Base-by-base conservation (phyloP, 2,329 filamentous ascomycete species). In the Magnaporthales sp. region DNA sequence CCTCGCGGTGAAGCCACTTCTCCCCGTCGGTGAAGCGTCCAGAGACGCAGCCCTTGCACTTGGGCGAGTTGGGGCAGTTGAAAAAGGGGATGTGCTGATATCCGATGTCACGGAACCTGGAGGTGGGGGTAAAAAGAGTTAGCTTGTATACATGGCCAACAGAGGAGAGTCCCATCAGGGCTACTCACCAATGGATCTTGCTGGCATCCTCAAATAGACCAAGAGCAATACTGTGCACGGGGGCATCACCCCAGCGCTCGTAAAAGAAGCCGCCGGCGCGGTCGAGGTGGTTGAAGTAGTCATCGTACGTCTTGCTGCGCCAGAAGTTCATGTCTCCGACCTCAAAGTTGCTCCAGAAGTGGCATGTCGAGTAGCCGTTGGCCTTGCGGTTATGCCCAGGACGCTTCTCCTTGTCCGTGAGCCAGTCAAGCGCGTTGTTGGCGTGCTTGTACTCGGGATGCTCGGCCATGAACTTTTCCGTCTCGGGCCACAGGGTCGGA, bases 311-410 rank as follows among this genome's bases (percentile, higher is more conserved):
- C 76, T 93, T 87, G 74, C 92, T 91, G 63, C 95, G 84, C 91
- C 93, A 99, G 78, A 99, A 97, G 69, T 86, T 86, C 85, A 99
- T 86, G 77, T 97, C 92, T 62, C 86, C 94, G 72, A 99, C 94
- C 79, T 99, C 95, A 73, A 99, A 99, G 78, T 99, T 99, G 73
- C 90, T 95, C 95, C 95, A 99, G 83, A 99, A 99, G 78, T 99
- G 95, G 77, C 95, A 99, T 2, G 95, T 98, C 38, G 92, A 96
- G 81, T 97, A 99, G 38, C 95, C 95, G 73, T 96, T 91, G 7
- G 94, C 94, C 69, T 89, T 87, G 66, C 83, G 76, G 74, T 92
- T 92, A 77, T 96, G 91, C 15, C 92, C 86, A 0, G 94, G 93
- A 63, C 95, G 86, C 63, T 89, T 85, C 67, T 83, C 78, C 69